Evolutionary conservation across 2,329 filamentous ascomycete genomes (phyloP).

Genomic region (Fusarium equiseti): DNA sequence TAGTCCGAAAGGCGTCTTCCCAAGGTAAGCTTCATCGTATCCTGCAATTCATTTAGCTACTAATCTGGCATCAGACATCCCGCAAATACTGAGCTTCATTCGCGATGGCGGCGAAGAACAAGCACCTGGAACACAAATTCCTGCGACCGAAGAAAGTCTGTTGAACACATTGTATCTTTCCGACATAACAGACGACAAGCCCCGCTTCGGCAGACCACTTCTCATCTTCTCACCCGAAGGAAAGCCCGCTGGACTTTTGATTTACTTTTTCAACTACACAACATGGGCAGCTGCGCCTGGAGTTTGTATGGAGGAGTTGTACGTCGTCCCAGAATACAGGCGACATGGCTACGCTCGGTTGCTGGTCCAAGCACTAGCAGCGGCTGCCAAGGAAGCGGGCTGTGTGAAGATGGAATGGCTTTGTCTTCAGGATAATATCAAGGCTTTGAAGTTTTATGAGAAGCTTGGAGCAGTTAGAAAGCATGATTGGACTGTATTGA

Average conservation of each 20-base stretch:
- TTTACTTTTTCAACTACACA: conserved; percentile 16
- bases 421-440: neutral
- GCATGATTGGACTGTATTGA: conserved; percentile 5
- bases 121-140: neutral
- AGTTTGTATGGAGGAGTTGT: conserved; percentile 13
- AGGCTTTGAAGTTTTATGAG: conserved; percentile 1
- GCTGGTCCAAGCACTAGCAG: conserved; percentile 2
- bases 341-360: conserved; percentile 9
- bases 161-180: neutral
- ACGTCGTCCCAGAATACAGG: neutral
- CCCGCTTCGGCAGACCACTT: conserved; percentile 1
- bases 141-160: neutral
- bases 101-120: neutral
- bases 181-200: neutral
- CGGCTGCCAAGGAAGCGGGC: neutral
- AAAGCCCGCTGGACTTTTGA: neutral
- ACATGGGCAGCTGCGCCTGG: conserved; percentile 15
- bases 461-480: conserved; percentile 6
- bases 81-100: neutral
- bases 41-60: neutral
- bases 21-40: neutral
- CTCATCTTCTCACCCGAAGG: conserved; percentile 1
- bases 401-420: conserved; percentile 23
- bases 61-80: neutral
- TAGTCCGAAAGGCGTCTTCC: neutral